Evolutionary conservation across 768 basidiomycete species (phyloP).

Genomic region (Termitomyces sp.): DNA sequence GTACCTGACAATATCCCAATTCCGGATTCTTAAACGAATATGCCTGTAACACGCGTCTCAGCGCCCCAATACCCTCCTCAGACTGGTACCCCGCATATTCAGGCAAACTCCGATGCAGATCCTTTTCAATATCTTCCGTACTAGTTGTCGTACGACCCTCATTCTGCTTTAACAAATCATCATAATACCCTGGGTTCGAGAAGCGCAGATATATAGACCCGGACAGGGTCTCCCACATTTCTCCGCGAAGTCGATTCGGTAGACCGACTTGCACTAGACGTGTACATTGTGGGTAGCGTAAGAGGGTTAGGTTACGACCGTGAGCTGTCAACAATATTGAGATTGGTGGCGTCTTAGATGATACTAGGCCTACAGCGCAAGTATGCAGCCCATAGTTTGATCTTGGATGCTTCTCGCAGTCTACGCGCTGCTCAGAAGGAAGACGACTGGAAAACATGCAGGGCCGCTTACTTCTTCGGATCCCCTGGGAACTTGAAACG

Average conservation of each 20-base stretch:
- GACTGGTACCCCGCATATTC: slow-evolving; percentile 97
- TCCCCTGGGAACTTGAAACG: slow-evolving; percentile 91
- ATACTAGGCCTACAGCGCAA: slow-evolving; percentile 55
- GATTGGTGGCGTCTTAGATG: not conserved
- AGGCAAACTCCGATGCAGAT: slow-evolving; percentile 91
- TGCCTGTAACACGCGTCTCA: slow-evolving; percentile 89
- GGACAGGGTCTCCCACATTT: slow-evolving; percentile 97
- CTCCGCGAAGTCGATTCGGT: slow-evolving; percentile 90
- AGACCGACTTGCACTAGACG: slow-evolving; percentile 97
- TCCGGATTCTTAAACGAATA: slow-evolving; percentile 96
- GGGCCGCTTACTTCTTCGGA: slow-evolving; percentile 69
- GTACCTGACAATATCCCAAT: slow-evolving; percentile 89
- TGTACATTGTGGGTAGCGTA: slow-evolving; percentile 95
- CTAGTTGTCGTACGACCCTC: slow-evolving; percentile 78
- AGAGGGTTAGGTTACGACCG: slow-evolving; percentile 90
- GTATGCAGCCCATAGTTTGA: slow-evolving; percentile 93
- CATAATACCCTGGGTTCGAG: slow-evolving; percentile 80
- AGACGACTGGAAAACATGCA: not conserved
- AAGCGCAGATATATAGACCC: slow-evolving; percentile 92
- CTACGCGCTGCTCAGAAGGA: slow-evolving; percentile 31
- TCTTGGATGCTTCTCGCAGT: slow-evolving; percentile 87
- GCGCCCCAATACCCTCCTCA: slow-evolving; percentile 77
- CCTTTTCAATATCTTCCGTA: slow-evolving; percentile 99
- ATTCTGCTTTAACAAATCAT: slow-evolving; percentile 70
- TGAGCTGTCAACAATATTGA: slow-evolving; percentile 52